Conservation (phyloP, 2,329 filamentous ascomycete species). For the Davidsoniella australis region DNA sequence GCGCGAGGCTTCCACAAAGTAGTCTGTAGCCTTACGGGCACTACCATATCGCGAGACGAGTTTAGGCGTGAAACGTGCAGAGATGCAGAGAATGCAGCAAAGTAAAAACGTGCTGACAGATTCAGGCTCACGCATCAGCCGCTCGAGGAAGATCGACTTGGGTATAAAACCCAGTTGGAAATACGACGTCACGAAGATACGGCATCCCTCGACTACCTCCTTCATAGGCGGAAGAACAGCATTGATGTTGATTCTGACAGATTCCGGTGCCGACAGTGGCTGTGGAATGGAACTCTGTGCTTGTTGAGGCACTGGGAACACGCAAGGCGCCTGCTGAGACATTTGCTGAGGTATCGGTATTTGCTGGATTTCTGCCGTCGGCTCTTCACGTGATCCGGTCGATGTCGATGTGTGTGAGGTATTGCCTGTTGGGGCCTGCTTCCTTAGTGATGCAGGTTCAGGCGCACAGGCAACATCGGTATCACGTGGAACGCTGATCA, state of each 20-base stretch:
- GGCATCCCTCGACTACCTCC: slow-evolving; percentile 18
- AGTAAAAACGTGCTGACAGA: slow-evolving; percentile 19
- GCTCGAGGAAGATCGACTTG: slow-evolving; percentile 19
- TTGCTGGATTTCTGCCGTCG: not conserved
- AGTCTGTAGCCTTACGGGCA: slow-evolving; percentile 16
- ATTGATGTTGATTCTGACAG: not conserved
- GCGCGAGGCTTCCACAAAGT: slow-evolving; percentile 17
- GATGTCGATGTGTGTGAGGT: not conserved
- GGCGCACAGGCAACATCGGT: too few species aligned
- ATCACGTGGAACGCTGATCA: too few species aligned
- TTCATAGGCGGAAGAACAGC: slow-evolving; percentile 15
- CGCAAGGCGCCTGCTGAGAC: not conserved
- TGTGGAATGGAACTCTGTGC: too few species aligned
- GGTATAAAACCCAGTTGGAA: slow-evolving; percentile 21
- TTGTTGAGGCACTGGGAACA: not conserved
- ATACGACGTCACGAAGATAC: slow-evolving; percentile 18
- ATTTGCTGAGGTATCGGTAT: not conserved
- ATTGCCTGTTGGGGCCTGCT: not conserved
- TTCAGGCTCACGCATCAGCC: slow-evolving; percentile 13
- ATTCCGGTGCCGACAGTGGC: not conserved
- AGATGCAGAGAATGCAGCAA: slow-evolving; percentile 18
- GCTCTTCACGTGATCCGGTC: not conserved
- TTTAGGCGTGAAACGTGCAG: slow-evolving; percentile 19
- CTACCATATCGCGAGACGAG: slow-evolving; percentile 16
- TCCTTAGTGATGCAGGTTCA: too few species aligned